phyloP scores from a whole-genome alignment of 768 basidiomycete species.

The Lentinus brumalis region DNA sequence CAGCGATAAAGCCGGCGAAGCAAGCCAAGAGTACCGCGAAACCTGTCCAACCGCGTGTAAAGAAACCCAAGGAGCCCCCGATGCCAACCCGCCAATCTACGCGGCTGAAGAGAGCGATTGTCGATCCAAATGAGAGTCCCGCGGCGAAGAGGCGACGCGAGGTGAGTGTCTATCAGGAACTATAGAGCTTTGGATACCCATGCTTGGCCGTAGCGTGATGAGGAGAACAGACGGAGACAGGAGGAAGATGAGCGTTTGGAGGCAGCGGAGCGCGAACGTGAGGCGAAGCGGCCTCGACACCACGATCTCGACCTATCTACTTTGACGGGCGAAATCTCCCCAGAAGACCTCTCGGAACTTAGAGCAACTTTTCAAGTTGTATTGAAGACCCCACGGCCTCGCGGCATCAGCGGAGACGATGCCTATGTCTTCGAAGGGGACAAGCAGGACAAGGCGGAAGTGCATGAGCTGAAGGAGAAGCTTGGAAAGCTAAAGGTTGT shows the following conservation, averaged over 20 bases:
- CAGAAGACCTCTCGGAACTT: conserved; percentile 49
- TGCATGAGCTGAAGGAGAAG: conserved; percentile 54
- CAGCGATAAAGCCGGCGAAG: conserved; percentile 25
- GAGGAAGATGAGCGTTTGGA: conserved; percentile 64
- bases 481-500: conserved; percentile 63
- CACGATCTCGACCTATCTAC: conserved; percentile 61
- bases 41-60: conserved; percentile 57
- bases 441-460: conserved; percentile 48
- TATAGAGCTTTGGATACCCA: background rate
- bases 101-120: conserved; percentile 50
- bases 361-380: conserved; percentile 46
- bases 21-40: conserved; percentile 49
- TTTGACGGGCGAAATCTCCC: conserved; percentile 52
- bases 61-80: conserved; percentile 48
- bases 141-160: conserved; percentile 67
- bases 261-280: conserved; percentile 61
- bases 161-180: conserved; percentile 36
- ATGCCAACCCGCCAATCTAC: conserved; percentile 68
- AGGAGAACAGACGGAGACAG: conserved; percentile 48
- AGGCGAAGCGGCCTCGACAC: conserved; percentile 69
- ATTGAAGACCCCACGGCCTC: conserved; percentile 38
- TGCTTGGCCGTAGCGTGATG: conserved; percentile 44
- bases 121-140: conserved; percentile 67
- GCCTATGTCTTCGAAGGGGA: conserved; percentile 52
- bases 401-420: conserved; percentile 47